These are phyloP conservation scores for Abelmoschus esculentus DNA, from an alignment of 345 rosid species.

Conservation along the genomic window DNA sequence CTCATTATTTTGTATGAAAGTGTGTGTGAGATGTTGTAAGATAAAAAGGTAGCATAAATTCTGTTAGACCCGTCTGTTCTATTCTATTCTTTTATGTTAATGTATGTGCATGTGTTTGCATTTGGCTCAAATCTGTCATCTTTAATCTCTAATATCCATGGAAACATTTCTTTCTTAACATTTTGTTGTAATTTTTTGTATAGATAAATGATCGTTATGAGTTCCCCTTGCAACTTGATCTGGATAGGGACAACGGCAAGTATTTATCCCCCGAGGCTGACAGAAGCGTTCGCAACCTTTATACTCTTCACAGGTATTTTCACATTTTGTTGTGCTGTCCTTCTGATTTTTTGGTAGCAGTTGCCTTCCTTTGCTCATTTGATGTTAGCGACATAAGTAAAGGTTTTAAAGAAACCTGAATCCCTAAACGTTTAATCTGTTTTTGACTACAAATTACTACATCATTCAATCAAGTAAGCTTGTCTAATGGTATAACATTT, in stretches of 20 bases:
- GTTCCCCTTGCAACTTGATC: conserved; percentile 91
- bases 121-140: not conserved
- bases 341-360: not conserved
- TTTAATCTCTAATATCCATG: not conserved
- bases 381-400: not conserved
- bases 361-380: not conserved
- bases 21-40: not conserved
- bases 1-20: not conserved
- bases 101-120: not conserved
- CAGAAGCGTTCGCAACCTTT: conserved; percentile 81
- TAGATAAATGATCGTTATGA: conserved; percentile 86
- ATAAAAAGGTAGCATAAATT: not conserved
- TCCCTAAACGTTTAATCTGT: not conserved
- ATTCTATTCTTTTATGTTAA: not conserved
- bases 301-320: conserved; percentile 81
- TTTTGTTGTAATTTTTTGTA: not conserved
- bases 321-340: not conserved
- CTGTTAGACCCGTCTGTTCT: not conserved
- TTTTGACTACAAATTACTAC: not conserved
- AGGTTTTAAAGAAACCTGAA: not conserved
- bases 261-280: conserved; percentile 92
- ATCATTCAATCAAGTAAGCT: not conserved
- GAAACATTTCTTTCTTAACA: not conserved
- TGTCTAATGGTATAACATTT: not conserved
- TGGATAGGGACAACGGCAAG: conserved; percentile 77